Percentiles rank a stretch among this genome's conserved stretches.
These are phyloP conservation scores for Colletotrichum scovillei DNA, from an alignment of 2,329 filamentous ascomycete genomes.

Conservation along the genomic window DNA sequence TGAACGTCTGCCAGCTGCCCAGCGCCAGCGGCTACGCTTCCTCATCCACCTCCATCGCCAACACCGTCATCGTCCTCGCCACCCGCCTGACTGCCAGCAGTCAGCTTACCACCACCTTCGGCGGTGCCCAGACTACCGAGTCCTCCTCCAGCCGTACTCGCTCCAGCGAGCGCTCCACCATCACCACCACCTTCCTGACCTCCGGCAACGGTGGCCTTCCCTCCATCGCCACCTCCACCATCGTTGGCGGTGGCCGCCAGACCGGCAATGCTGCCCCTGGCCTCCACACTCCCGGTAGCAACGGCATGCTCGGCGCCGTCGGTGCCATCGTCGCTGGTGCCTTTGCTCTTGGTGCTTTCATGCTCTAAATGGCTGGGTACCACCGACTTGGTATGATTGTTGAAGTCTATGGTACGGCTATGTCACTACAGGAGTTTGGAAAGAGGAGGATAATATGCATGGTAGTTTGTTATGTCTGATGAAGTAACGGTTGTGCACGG, in stretches of 20 bases:
- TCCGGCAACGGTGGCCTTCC: constrained; percentile 27
- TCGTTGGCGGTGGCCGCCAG: constrained; percentile 19
- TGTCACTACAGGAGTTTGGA: constrained; percentile 6
- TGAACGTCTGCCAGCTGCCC: constrained; percentile 49
- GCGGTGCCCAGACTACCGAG: constrained; percentile 12
- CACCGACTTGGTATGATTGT: background rate
- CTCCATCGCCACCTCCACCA: constrained; percentile 34
- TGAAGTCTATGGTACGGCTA: constrained; percentile 3
- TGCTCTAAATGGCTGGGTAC: constrained; percentile 24
- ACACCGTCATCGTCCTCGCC: constrained; percentile 46
- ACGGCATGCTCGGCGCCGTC: constrained; percentile 29
- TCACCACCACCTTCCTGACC: constrained; percentile 36
- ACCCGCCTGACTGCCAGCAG: constrained; percentile 44
- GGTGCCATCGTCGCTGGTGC: constrained; percentile 29
- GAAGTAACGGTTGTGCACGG: constrained; percentile 22
- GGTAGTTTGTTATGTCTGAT: constrained; percentile 29
- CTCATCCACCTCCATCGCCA: constrained; percentile 38
- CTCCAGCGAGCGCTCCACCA: constrained; percentile 12
- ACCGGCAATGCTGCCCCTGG: constrained; percentile 29
- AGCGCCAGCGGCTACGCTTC: constrained; percentile 41
- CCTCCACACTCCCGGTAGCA: constrained; percentile 15
- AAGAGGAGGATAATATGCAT: constrained; percentile 32
- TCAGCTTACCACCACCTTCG: constrained; percentile 50
- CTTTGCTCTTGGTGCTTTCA: constrained; percentile 33
- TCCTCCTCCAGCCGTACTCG: constrained; percentile 3